Percentiles rank a stretch among this genome's conserved stretches.
phyloP scores from a whole-genome alignment of 768 basidiomycete species.

The Trametes sanguinea region DNA sequence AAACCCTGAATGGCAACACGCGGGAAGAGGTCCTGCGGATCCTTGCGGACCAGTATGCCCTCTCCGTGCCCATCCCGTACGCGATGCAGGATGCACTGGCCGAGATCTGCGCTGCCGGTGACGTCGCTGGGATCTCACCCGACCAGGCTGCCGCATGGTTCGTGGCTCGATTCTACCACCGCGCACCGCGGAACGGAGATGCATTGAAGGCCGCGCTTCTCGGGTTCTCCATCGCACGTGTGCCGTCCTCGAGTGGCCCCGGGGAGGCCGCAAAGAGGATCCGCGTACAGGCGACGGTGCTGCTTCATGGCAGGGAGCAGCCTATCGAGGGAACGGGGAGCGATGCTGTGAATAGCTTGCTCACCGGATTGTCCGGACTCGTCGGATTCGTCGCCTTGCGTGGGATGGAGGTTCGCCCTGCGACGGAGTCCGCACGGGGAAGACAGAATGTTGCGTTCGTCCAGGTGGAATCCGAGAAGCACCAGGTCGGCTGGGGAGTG shows the following conservation, averaged over 20 bases:
- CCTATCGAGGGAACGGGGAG: not conserved
- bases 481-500: conserved; percentile 79
- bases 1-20: no score
- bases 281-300: no score
- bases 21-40: conserved; percentile 6
- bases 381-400: not conserved
- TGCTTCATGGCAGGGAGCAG: not conserved
- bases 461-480: conserved; percentile 62
- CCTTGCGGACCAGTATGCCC: conserved; percentile 1
- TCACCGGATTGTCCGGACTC: not conserved
- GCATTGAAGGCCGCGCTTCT: not conserved
- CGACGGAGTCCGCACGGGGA: conserved; percentile 82
- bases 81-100: conserved; percentile 1
- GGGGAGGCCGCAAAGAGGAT: not conserved
- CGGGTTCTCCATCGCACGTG: not conserved
- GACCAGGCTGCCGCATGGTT: conserved; percentile 7
- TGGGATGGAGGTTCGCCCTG: not conserved
- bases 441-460: conserved; percentile 93
- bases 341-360: not conserved
- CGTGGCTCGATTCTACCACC: conserved; percentile 8
- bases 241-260: not conserved
- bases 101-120: conserved; percentile 4
- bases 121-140: conserved; percentile 1
- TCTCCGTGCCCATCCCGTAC: not conserved
- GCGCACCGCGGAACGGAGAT: not conserved